Evolutionary conservation across 805 yeast species (phyloP), one percentile per base, ranked within the genome.

Genomic region (Ogataea pini): DNA sequence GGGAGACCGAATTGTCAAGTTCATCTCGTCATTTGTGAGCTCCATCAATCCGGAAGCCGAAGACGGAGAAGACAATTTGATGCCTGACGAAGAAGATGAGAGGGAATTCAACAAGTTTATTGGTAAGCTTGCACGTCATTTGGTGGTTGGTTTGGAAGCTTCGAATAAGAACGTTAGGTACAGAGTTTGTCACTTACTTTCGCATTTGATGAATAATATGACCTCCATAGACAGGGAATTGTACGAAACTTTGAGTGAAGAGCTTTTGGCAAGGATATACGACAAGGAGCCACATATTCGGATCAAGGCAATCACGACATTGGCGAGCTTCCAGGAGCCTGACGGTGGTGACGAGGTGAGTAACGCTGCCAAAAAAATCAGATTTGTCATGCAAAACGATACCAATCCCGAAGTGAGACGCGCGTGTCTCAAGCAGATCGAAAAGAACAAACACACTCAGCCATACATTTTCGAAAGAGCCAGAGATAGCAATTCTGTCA

Each of bases 321-420:
- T 90, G 33, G 80, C 96, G 0, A 73, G 90, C 48, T 83, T 92
- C 56, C 97, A 91, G 65, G 71, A 68, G 42, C 79, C 76, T 25
- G 78, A 75, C 36, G 76, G 71, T n/a, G 70, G 70, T 0, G 62
- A 56, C 13, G 70, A 64, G 37, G 60, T 72, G 25, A 73, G 75
- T 48, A 73, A 73, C 49, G 80, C 82, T 6, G 73, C 79, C 2
- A 70, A 73, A 37, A 71, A 70, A 34, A 67, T 82, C 29, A 58
- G 78, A 44, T 64, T 64, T n/a, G 75, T 83, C 0, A 72, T 89
- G 57, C 85, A 82, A 58, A 79, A 85, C 60, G 99, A 92, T 67
- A 78, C 88, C 2, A 85, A 85, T 58, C 83, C 96, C 0, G 98
- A 94, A 52, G 96, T 91, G 1, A 76, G 98, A 55, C 75, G 96